Evolutionary conservation across 352 stramenopile species (phyloP).

Genomic region (Plasmopara muralis): DNA sequence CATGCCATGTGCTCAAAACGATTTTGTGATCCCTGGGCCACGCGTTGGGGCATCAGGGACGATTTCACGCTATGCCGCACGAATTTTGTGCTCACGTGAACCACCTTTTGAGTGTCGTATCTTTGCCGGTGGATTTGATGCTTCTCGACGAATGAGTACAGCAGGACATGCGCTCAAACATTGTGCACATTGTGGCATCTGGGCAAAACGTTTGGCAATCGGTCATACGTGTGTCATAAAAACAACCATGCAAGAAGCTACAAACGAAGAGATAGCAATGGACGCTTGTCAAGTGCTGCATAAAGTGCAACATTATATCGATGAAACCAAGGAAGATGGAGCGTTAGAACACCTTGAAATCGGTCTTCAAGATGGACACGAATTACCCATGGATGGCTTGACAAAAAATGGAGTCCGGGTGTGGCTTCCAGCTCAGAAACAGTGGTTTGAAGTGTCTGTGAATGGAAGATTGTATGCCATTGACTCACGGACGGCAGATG

Average conservation of each 20-base stretch:
- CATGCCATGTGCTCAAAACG: conserved; percentile 67
- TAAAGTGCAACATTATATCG: conserved; percentile 16
- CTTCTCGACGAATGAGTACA: conserved; percentile 39
- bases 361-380: conserved; percentile 26
- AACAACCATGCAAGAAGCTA: conserved; percentile 15
- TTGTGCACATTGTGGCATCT: conserved; percentile 38
- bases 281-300: neutral
- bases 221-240: conserved; percentile 42
- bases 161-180: conserved; percentile 63
- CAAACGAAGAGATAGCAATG: conserved; percentile 4
- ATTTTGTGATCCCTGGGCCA: conserved; percentile 73
- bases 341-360: conserved; percentile 40
- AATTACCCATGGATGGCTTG: conserved; percentile 55
- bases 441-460: conserved; percentile 79
- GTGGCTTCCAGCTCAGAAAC: conserved; percentile 61
- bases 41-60: conserved; percentile 64
- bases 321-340: conserved; percentile 21
- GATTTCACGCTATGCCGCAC: conserved; percentile 64
- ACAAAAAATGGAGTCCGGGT: conserved; percentile 80
- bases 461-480: conserved; percentile 72
- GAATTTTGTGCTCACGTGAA: conserved; percentile 53
- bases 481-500: conserved; percentile 29
- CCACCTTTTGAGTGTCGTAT: conserved; percentile 60
- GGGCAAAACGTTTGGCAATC: conserved; percentile 39
- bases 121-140: conserved; percentile 68